Percentiles rank a stretch among this genome's conserved stretches.
Evolutionary conservation across 495 filamentous ascomycete genomes (phyloP).

Genomic region (Monascus purpureus): DNA sequence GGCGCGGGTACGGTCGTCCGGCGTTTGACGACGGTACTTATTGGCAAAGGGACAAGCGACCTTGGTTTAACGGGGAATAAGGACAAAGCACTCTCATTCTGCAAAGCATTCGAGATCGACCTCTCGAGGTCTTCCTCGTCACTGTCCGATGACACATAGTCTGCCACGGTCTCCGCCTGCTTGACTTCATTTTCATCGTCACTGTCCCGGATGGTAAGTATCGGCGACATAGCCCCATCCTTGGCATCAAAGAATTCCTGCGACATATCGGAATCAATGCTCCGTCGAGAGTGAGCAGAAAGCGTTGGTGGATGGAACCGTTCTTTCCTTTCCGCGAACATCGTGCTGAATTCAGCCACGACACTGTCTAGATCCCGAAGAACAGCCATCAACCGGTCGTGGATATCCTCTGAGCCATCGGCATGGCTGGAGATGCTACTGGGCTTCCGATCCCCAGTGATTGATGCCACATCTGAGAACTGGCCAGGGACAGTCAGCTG

Average conservation of each 20-base stretch:
- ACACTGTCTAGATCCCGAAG: slow-evolving; percentile 72
- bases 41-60: slow-evolving; percentile 63
- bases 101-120: slow-evolving; percentile 19
- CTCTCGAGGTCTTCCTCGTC: slow-evolving; percentile 34
- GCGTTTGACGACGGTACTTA: slow-evolving; percentile 49
- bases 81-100: slow-evolving; percentile 29
- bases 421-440: slow-evolving; percentile 21
- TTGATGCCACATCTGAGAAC: slow-evolving; percentile 14
- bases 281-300: slow-evolving; percentile 46
- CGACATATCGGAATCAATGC: slow-evolving; percentile 65
- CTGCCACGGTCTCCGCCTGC: slow-evolving; percentile 27
- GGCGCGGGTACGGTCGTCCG: slow-evolving; percentile 56
- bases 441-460: slow-evolving; percentile 27
- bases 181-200: slow-evolving; percentile 37
- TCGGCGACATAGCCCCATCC: slow-evolving; percentile 52
- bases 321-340: slow-evolving; percentile 66
- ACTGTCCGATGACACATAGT: slow-evolving; percentile 48
- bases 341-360: slow-evolving; percentile 61
- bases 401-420: slow-evolving; percentile 47
- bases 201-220: slow-evolving; percentile 58
- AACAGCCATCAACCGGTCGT: slow-evolving; percentile 66
- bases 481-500: slow-evolving; percentile 9
- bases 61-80: slow-evolving; percentile 64
- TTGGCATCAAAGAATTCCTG: slow-evolving; percentile 94
- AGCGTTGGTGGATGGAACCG: slow-evolving; percentile 45